Evolutionary conservation across 768 basidiomycete genomes (phyloP), one percentile per base, ranked within the genome.

Genomic region (Rhodosporidiobolus odoratus): DNA sequence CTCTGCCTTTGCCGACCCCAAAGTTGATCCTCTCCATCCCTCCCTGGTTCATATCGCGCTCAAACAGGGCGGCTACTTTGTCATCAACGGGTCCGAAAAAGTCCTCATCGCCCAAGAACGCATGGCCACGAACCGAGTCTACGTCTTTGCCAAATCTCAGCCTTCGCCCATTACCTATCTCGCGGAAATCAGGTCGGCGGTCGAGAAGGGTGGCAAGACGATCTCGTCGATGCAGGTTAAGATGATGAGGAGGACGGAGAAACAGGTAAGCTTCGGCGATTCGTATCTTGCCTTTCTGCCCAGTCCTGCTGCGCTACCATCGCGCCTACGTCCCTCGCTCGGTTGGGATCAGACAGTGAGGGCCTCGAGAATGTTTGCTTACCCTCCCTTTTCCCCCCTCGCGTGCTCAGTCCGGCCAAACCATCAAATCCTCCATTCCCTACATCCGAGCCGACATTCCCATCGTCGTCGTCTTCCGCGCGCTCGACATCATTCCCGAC

Each of bases 91-190:
- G 19, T 98, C 96, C 4, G 96, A 99, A 80, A 99, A 99, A 80
- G 96, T 99, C n/a, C 84, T 99, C 71, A 99, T 99, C 80, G 96
- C 96, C 2, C 96, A 99, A 80, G 96, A 99, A 80, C 88, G 96
- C 62, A 98, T 98, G 94, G 95, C 96, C 16, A 94, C 92, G 32
- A 99, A 99, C 82, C 94, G 96, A 78, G 96, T 99, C 74, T 99
- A 98, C 80, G 93, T 97, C 62, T 99, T 99, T 77, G 92, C 94
- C 61, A 99, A 98, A 81, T 91, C 91, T 0, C 92, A 95, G 75
- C 94, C 95, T 6, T 94, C 92, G 25, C 93, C 94, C 2, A 90
- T 96, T 76, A 92, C 88, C 74, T 96, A 95, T 81, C 85, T 97
- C 52, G 92, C 96, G 45, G 94, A 98, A 80, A 96, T 99, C 80